Evolutionary conservation across 2,329 filamentous ascomycete species (phyloP).

Genomic region (Aspergillus ibericus): DNA sequence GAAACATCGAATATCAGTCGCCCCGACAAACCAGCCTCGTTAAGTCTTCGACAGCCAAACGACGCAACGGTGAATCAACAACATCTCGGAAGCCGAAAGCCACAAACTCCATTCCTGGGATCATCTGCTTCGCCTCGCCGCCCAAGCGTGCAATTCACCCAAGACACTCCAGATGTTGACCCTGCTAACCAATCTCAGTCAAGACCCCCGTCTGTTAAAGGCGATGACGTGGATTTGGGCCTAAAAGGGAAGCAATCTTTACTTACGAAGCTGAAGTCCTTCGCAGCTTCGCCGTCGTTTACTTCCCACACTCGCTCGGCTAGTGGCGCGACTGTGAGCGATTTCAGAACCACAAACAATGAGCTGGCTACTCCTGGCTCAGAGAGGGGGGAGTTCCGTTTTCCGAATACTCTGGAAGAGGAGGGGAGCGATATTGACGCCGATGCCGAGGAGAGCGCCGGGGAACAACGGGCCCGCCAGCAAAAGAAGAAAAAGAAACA

Average conservation of each 20-base stretch:
- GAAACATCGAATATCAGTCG: constrained; percentile 18
- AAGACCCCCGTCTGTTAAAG: constrained; percentile 65
- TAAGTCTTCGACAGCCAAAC: constrained; percentile 28
- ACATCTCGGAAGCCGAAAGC: constrained; percentile 22
- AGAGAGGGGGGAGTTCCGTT: constrained; percentile 51
- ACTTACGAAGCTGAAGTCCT: constrained; percentile 75
- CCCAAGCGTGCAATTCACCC: constrained; percentile 75
- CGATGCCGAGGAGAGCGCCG: constrained; percentile 82
- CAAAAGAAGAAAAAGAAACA: constrained; percentile 62
- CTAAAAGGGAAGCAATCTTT: constrained; percentile 64
- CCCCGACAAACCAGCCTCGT: constrained; percentile 22
- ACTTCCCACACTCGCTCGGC: constrained; percentile 51
- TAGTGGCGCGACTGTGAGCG: constrained; percentile 48
- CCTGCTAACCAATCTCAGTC: constrained; percentile 54
- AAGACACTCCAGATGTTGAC: constrained; percentile 53
- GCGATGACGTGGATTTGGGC: constrained; percentile 59
- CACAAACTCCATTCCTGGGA: constrained; percentile 26
- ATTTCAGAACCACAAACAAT: constrained; percentile 39
- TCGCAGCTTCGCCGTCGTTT: constrained; percentile 59
- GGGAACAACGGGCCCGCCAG: constrained; percentile 62
- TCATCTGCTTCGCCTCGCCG: constrained; percentile 48
- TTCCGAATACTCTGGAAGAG: constrained; percentile 57
- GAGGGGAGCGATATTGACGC: constrained; percentile 71
- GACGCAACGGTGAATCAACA: constrained; percentile 25
- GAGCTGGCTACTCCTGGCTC: constrained; percentile 48